phyloP scores from a whole-genome alignment of 2,329 filamentous ascomycete genomes.

The Colletotrichum sp. region DNA sequence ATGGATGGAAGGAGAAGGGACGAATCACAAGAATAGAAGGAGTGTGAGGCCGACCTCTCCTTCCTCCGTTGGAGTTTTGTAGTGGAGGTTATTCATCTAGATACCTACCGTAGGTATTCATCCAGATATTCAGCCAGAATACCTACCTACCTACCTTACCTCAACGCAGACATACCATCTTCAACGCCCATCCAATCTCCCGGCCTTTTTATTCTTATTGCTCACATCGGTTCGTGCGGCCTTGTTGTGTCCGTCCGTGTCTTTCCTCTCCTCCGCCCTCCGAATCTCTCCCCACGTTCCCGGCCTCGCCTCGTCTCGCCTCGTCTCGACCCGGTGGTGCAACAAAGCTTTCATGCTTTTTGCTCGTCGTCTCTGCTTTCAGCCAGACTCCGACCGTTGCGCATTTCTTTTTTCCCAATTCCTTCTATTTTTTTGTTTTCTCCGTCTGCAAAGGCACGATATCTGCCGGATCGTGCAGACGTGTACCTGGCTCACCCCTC shows the following conservation, averaged over 20 bases:
- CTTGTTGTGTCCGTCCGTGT: neutral
- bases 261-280: neutral
- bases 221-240: neutral
- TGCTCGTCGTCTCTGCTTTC: neutral
- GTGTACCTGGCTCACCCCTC: neutral
- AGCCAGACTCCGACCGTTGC: neutral
- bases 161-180: neutral
- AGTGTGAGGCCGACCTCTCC: neutral
- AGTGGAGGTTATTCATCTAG: neutral
- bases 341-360: neutral
- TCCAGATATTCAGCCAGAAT: neutral
- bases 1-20: neutral
- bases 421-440: neutral
- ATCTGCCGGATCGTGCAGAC: neutral
- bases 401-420: neutral
- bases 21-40: neutral
- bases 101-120: neutral
- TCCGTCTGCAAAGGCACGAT: neutral
- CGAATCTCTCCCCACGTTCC: neutral
- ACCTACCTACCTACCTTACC: neutral
- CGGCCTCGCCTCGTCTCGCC: neutral
- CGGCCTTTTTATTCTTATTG: neutral
- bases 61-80: neutral
- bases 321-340: constrained; percentile 5
- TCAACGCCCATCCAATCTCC: neutral